phyloP scores from a whole-genome alignment of 2,329 filamentous ascomycete species.

The Orbilia ellipsospora region DNA sequence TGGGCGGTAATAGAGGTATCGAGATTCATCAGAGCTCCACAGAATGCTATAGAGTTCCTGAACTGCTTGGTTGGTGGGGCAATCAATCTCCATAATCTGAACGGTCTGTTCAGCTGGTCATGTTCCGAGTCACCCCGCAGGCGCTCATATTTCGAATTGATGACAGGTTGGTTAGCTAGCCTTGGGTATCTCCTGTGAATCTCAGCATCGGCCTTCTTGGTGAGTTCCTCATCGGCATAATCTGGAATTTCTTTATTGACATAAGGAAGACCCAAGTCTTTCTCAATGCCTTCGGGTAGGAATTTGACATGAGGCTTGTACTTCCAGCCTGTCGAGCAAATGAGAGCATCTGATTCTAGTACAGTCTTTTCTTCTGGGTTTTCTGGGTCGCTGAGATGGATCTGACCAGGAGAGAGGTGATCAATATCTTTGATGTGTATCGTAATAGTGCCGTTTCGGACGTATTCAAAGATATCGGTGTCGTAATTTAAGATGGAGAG shows the following conservation, averaged over 20 bases:
- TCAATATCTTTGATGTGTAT: slow-evolving; percentile 69
- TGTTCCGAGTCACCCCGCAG: slow-evolving; percentile 58
- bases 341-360: slow-evolving; percentile 67
- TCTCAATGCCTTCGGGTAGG: slow-evolving; percentile 65
- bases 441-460: slow-evolving; percentile 67
- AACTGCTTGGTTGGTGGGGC: slow-evolving; percentile 44
- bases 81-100: slow-evolving; percentile 51
- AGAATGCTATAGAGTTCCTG: slow-evolving; percentile 63
- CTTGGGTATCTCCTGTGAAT: slow-evolving; percentile 68
- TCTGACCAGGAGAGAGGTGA: slow-evolving; percentile 64
- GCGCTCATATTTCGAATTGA: slow-evolving; percentile 65
- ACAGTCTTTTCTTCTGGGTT: slow-evolving; percentile 62
- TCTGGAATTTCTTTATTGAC: slow-evolving; percentile 57
- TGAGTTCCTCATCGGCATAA: slow-evolving; percentile 62
- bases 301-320: slow-evolving; percentile 67
- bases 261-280: slow-evolving; percentile 67
- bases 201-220: slow-evolving; percentile 66
- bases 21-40: slow-evolving; percentile 65
- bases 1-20: slow-evolving; percentile 64
- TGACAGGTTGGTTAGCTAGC: slow-evolving; percentile 67
- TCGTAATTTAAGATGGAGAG: slow-evolving; percentile 73
- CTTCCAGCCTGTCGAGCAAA: slow-evolving; percentile 71
- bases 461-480: slow-evolving; percentile 69
- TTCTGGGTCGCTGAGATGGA: slow-evolving; percentile 65
- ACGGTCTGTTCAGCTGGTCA: slow-evolving; percentile 47